A percentile compares a stretch with the other conserved stretches of the same genome.
phyloP scores from a whole-genome alignment of 2,329 filamentous ascomycete genomes.

The Fusarium camptoceras region DNA sequence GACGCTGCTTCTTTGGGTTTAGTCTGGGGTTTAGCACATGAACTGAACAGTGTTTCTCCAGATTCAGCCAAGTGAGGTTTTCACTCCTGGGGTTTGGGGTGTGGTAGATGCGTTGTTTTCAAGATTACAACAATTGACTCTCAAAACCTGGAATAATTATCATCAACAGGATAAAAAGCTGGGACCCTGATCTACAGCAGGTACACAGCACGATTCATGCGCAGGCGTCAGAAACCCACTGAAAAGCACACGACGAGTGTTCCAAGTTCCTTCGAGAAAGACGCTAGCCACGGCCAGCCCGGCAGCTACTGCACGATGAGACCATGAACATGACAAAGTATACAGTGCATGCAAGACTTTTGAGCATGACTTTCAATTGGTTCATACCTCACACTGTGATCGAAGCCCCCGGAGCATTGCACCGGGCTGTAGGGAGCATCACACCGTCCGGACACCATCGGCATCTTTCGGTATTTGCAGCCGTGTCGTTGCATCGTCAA shows the following conservation, averaged over 20 bases:
- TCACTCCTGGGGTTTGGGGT: slow-evolving; percentile 2
- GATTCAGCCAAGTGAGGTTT: slow-evolving; percentile 29
- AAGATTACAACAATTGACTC: slow-evolving; percentile 23
- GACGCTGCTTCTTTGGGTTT: slow-evolving; percentile 30
- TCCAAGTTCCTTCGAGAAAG: slow-evolving; percentile 43
- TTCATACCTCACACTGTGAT: slow-evolving; percentile 34
- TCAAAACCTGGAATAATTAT: background rate
- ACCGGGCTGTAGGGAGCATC: slow-evolving; percentile 2
- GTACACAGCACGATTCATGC: slow-evolving; percentile 31
- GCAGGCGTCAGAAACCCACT: slow-evolving; percentile 16
- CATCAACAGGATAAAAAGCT: background rate
- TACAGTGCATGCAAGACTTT: slow-evolving; percentile 33
- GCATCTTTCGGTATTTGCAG: slow-evolving; percentile 14
- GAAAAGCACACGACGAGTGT: slow-evolving; percentile 36
- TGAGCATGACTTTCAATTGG: slow-evolving; percentile 1
- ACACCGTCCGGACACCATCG: slow-evolving; percentile 9
- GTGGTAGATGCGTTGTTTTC: slow-evolving; percentile 16
- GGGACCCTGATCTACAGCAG: slow-evolving; percentile 9
- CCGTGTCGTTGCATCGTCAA: background rate
- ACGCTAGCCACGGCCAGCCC: slow-evolving; percentile 41
- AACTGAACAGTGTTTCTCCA: slow-evolving; percentile 41
- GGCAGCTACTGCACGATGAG: slow-evolving; percentile 48
- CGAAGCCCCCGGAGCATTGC: background rate
- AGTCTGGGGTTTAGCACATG: slow-evolving; percentile 31
- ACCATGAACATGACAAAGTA: slow-evolving; percentile 29